Conservation (phyloP, 768 basidiomycete species). For the Tylopilus cervinicoccineus region DNA sequence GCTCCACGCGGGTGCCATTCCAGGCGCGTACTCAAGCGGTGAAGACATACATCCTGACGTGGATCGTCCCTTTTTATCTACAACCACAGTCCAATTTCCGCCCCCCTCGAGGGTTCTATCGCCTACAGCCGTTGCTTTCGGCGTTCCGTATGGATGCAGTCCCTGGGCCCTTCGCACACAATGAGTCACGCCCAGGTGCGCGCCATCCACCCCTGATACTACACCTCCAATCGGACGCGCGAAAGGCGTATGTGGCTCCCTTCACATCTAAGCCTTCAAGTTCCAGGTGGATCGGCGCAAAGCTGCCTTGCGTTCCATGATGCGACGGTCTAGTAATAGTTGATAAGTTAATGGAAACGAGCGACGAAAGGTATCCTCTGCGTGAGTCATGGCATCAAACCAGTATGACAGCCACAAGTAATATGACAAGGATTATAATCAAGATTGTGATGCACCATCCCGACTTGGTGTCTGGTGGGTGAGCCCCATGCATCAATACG, state of each 20-base stretch:
- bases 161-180: background rate
- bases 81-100: background rate
- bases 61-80: background rate
- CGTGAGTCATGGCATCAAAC: conserved; percentile 35
- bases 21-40: too few species aligned
- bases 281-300: background rate
- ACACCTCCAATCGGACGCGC: background rate
- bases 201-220: background rate
- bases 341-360: conserved; percentile 16
- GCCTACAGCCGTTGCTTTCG: background rate
- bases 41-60: background rate
- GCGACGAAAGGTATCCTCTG: conserved; percentile 9
- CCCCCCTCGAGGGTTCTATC: background rate
- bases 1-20: background rate
- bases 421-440: conserved; percentile 70
- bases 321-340: background rate
- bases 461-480: conserved; percentile 68
- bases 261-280: background rate
- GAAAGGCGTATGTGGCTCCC: background rate
- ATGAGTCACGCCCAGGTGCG: background rate
- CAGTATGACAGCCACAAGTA: conserved; percentile 79
- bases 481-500: conserved; percentile 1
- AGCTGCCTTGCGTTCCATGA: background rate
- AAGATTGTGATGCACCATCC: conserved; percentile 89
- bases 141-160: background rate